Evolutionary conservation across 192 early-diverging fungal species (phyloP).

Genomic region (Spizellomyces sp.): DNA sequence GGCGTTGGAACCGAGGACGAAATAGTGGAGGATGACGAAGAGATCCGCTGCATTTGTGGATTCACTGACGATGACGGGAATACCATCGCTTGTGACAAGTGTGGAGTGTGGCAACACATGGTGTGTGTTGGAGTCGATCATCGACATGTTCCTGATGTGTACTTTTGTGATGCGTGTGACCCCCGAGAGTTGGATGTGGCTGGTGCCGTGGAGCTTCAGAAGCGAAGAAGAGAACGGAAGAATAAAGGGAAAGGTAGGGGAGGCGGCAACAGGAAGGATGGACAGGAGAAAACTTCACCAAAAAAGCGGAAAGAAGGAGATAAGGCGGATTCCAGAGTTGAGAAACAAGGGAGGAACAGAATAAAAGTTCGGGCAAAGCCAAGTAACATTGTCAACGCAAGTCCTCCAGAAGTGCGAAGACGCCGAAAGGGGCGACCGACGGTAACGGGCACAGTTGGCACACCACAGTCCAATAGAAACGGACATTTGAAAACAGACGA

Average conservation of each 20-base stretch:
- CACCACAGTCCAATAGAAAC: background rate
- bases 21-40: conserved; percentile 59
- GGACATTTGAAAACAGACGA: background rate
- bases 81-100: conserved; percentile 95
- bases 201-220: conserved; percentile 9
- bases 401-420: background rate
- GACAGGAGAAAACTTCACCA: conserved; percentile 6
- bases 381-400: background rate
- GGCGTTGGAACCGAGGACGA: conserved; percentile 39
- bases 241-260: background rate
- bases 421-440: background rate
- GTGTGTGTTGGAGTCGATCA: conserved; percentile 77
- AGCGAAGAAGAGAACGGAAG: background rate
- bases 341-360: background rate
- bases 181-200: conserved; percentile 62
- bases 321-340: background rate
- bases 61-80: conserved; percentile 93
- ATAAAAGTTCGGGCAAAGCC: background rate
- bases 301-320: background rate
- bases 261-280: background rate
- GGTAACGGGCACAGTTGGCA: too few relatives aligned
- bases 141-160: conserved; percentile 80
- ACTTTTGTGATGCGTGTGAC: conserved; percentile 83
- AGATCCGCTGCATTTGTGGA: conserved; percentile 96
- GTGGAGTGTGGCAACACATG: conserved; percentile 94